Evolutionary conservation across 257 asterid genomes (phyloP).

Genomic region (Haberlea rhodopensis): DNA sequence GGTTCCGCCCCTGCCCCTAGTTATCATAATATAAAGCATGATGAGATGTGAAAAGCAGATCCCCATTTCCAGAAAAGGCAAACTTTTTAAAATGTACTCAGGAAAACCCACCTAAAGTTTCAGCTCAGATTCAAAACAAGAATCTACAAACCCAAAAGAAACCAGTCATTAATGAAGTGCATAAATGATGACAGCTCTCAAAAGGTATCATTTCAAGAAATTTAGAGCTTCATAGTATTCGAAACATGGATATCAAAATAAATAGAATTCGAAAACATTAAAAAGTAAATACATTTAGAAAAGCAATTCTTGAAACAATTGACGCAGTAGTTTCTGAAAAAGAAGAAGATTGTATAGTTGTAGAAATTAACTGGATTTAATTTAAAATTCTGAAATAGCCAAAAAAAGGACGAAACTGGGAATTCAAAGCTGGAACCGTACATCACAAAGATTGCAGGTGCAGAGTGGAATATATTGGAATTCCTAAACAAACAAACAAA

Average conservation of each 20-base stretch:
- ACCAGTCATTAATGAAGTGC: neutral
- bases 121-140: neutral
- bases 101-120: neutral
- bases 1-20: too few relatives aligned
- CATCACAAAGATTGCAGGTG: neutral
- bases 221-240: neutral
- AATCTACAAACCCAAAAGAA: neutral
- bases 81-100: neutral
- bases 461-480: neutral
- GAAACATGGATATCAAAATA: too few relatives aligned
- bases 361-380: neutral
- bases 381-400: neutral
- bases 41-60: constrained; percentile 2
- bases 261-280: neutral
- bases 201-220: neutral
- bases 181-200: neutral
- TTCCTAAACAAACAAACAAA: neutral
- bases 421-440: neutral
- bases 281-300: too few relatives aligned
- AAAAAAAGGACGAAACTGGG: neutral
- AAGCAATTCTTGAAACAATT: neutral
- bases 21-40: neutral
- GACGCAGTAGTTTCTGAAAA: neutral
- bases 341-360: neutral
- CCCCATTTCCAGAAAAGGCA: neutral